A percentile compares a stretch with the other conserved stretches of the same genome.
phyloP scores from a whole-genome alignment of 352 stramenopile genomes.

The Globisporangium solare region DNA sequence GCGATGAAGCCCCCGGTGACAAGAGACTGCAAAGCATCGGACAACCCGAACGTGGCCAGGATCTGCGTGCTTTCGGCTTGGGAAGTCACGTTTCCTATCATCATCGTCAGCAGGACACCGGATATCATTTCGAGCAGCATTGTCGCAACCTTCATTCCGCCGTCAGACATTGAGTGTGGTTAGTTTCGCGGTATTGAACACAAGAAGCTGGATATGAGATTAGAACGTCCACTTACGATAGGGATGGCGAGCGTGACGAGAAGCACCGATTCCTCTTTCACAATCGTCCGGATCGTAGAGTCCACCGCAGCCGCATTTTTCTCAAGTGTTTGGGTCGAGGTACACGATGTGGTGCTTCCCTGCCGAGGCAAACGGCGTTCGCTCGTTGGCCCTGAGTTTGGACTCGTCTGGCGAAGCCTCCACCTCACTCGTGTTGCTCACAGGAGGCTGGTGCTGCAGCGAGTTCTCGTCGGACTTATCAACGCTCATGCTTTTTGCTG shows the following conservation, averaged over 20 bases:
- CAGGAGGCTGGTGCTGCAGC: no score
- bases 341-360: slow-evolving; percentile 2
- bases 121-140: slow-evolving; percentile 44
- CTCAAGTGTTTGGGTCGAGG: slow-evolving; percentile 21
- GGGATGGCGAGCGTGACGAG: slow-evolving; percentile 30
- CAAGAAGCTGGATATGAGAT: no score
- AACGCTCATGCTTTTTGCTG: no score
- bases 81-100: slow-evolving; percentile 53
- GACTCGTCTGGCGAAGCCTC: no score
- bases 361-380: no score
- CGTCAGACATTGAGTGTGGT: no score
- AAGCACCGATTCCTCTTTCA: slow-evolving; percentile 23
- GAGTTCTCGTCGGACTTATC: no score
- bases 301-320: slow-evolving; percentile 21
- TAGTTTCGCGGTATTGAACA: no score
- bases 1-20: slow-evolving; percentile 41
- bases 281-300: slow-evolving; percentile 22
- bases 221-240: slow-evolving; percentile 8
- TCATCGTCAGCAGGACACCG: slow-evolving; percentile 39
- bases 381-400: no score
- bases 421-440: no score
- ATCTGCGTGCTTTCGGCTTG: slow-evolving; percentile 40
- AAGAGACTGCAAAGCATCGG: slow-evolving; percentile 44
- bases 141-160: slow-evolving; percentile 22
- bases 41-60: slow-evolving; percentile 52